phyloP scores from a whole-genome alignment of 257 asterid genomes.

The Plectranthus barbatus region DNA sequence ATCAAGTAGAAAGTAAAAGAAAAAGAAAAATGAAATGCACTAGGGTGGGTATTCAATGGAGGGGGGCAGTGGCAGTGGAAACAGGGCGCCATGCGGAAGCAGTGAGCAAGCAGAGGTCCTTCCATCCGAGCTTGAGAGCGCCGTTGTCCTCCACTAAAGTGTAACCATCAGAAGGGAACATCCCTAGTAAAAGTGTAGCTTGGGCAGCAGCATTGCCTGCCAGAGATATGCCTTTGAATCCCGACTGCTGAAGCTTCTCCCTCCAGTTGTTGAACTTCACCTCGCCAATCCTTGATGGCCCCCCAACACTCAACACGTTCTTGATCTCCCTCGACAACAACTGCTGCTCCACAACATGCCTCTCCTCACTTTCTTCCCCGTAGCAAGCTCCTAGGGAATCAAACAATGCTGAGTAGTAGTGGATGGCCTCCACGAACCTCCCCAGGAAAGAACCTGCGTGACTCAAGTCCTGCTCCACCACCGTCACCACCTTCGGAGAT shows the following conservation, averaged over 20 bases:
- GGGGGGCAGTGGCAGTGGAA: conserved; percentile 9
- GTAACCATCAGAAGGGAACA: conserved; percentile 94
- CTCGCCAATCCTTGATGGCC: conserved; percentile 70
- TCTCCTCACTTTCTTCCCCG: conserved; percentile 90
- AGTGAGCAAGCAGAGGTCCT: conserved; percentile 93
- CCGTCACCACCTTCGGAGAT: conserved; percentile 90
- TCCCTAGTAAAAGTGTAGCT: conserved; percentile 84
- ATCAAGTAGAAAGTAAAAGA: neutral
- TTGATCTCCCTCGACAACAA: conserved; percentile 76
- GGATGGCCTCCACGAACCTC: conserved; percentile 93
- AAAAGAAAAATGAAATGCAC: neutral
- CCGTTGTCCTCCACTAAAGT: conserved; percentile 93
- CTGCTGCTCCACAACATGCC: conserved; percentile 93
- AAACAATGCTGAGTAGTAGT: conserved; percentile 88
- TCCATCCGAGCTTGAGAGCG: conserved; percentile 93
- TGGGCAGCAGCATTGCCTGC: conserved; percentile 94
- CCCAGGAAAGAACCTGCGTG: conserved; percentile 92
- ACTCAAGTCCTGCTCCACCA: conserved; percentile 92
- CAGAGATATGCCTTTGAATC: conserved; percentile 70
- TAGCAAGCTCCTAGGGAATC: conserved; percentile 97
- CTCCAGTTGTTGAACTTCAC: conserved; percentile 89
- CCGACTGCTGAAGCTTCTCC: conserved; percentile 78
- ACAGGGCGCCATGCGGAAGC: conserved; percentile 96
- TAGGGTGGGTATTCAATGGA: conserved; percentile 3
- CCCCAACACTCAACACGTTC: conserved; percentile 73